Evolutionary conservation across 1,139 yeast species (phyloP).

Genomic region (Neolecta irregularis): DNA sequence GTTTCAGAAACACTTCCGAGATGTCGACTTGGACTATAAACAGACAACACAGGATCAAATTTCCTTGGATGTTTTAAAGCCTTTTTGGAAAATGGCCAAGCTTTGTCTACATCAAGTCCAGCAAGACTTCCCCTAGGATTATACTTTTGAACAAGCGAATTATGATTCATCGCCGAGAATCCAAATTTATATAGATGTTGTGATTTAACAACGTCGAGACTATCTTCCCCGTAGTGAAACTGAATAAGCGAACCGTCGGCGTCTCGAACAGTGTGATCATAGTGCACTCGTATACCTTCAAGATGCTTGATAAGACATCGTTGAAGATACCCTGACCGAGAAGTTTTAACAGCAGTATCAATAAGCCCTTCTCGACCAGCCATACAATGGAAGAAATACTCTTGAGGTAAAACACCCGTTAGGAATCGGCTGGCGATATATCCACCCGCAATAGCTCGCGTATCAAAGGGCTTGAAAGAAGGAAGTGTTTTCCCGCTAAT

Average conservation of each 20-base stretch:
- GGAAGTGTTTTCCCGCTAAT: slow-evolving; percentile 96
- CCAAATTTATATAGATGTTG: slow-evolving; percentile 86
- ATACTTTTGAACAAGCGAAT: slow-evolving; percentile 70
- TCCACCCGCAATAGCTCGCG: slow-evolving; percentile 98
- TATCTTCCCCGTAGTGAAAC: slow-evolving; percentile 94
- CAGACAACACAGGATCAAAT: slow-evolving; percentile 80
- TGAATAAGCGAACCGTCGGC: slow-evolving; percentile 88
- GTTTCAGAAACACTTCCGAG: slow-evolving; percentile 87
- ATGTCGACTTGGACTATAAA: slow-evolving; percentile 73
- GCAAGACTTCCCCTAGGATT: slow-evolving; percentile 66
- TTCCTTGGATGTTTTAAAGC: slow-evolving; percentile 59
- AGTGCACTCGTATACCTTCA: slow-evolving; percentile 89
- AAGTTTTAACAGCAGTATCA: slow-evolving; percentile 98
- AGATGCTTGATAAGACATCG: slow-evolving; percentile 96
- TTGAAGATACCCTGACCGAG: slow-evolving; percentile 96
- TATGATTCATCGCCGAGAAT: slow-evolving; percentile 84
- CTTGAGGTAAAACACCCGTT: slow-evolving; percentile 98
- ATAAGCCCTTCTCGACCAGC: slow-evolving; percentile 99
- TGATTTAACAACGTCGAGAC: slow-evolving; percentile 86
- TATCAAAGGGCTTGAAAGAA: slow-evolving; percentile 89
- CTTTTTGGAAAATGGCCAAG: slow-evolving; percentile 67
- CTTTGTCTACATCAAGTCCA: slow-evolving; percentile 67
- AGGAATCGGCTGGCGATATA: slow-evolving; percentile 94
- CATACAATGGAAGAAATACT: slow-evolving; percentile 99
- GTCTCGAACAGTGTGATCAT: slow-evolving; percentile 92